Base-by-base conservation (phyloP, 192 early-diverging fungal genomes). In the Coemansia sp. region DNA sequence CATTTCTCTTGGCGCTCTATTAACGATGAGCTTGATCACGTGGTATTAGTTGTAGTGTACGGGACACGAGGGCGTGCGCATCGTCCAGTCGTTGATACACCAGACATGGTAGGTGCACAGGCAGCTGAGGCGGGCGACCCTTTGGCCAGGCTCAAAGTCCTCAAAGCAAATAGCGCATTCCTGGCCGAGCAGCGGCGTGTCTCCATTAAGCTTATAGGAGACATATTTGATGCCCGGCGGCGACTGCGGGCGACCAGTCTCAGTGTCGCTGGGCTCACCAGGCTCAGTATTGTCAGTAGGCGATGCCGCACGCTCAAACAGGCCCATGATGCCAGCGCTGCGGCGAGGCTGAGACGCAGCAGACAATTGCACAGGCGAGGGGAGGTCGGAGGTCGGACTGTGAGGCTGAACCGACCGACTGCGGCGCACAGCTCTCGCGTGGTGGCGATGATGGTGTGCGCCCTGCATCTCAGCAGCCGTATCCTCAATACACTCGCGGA, bases 141-240 rank as follows among this genome's bases (percentile, higher is more conserved):
- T 81, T 69, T 95, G 87, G 81, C 92, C 93, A 41, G 88, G 67
- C 59, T 86, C 86, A 88, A 94, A 96, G 73, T 98, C 96, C 66
- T 96, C 93, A 86, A 98, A 95, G 84, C 96, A 98, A 51, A 98
- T 98, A 0, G 92, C 87, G 78, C 96, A 98, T 70, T 98, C 96
- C 71, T 89, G 88, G 31, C 88, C 91, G 47, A 92, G 73, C 69
- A 91, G 72, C 16, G 88, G 85, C 16, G 88, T 88, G 42, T 88
- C 85, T 24, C 79, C 70, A 5, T 82, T 82, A 8, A 93, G 75
- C 67, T 87, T 86, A 65, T 90, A 90, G 0, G 89, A 54, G n/a
- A 80, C 68, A 40, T 81, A 85, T 60, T 65, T 77, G 66, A 80
- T 75, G 55, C 78, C 82, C 13, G 44, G 49, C 5, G 75, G 71